These are phyloP conservation scores for Endothia cerciana DNA, from an alignment of 2,329 filamentous ascomycete species.

Conservation along the genomic window DNA sequence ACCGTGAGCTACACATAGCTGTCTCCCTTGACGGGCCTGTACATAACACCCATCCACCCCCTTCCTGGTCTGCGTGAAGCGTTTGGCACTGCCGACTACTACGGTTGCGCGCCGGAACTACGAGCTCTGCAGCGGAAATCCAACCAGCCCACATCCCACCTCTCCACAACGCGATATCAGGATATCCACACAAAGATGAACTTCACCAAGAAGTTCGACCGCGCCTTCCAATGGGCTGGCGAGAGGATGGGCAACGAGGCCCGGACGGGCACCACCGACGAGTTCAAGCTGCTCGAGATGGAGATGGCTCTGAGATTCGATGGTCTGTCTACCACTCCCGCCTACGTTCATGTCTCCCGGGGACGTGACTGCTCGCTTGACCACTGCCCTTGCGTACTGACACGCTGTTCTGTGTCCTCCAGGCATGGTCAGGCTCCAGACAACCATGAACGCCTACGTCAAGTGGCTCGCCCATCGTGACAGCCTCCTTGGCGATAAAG, in stretches of 20 bases:
- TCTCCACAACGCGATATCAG: slow-evolving; percentile 4
- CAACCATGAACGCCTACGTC: slow-evolving; percentile 82
- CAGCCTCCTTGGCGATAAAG: slow-evolving; percentile 82
- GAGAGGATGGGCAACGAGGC: slow-evolving; percentile 93
- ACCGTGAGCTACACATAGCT: too few species aligned
- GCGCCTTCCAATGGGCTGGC: slow-evolving; percentile 96
- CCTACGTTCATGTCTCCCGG: neutral
- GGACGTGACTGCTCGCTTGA: slow-evolving; percentile 1
- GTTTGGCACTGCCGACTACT: too few species aligned
- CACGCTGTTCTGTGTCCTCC: slow-evolving; percentile 21
- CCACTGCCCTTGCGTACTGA: slow-evolving; percentile 18
- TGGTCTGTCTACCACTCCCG: slow-evolving; percentile 58
- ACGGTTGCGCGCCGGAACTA: slow-evolving; percentile 1
- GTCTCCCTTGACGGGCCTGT: neutral
- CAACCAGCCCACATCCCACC: neutral
- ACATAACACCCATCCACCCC: neutral
- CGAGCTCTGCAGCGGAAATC: neutral
- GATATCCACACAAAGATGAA: slow-evolving; percentile 47
- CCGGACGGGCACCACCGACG: slow-evolving; percentile 84
- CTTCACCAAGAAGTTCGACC: slow-evolving; percentile 84
- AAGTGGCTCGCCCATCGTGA: slow-evolving; percentile 85
- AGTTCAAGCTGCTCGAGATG: slow-evolving; percentile 86
- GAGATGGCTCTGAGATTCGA: slow-evolving; percentile 91
- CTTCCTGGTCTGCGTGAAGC: too few species aligned
- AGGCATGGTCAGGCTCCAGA: slow-evolving; percentile 92